Percentiles rank a stretch among this genome's conserved stretches.
Evolutionary conservation across 176 grass and related monocot species (phyloP).

Genomic region (Avena eriantha): DNA sequence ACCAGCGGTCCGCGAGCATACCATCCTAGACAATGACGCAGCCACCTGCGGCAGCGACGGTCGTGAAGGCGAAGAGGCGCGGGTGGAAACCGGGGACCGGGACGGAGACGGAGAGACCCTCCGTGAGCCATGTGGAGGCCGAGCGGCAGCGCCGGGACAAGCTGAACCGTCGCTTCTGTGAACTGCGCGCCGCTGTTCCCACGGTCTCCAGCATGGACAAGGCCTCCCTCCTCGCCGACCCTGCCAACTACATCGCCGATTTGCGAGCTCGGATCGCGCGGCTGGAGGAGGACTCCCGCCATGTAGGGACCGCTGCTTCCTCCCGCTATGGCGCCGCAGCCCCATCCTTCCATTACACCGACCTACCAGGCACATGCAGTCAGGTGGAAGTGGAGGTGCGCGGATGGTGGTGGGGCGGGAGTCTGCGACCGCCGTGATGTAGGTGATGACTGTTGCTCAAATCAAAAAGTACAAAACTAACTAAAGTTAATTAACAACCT

Average conservation of each 20-base stretch:
- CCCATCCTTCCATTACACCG: too few species aligned
- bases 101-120: background rate
- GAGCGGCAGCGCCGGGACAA: constrained; percentile 76
- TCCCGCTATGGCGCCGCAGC: too few species aligned
- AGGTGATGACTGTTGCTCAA: too few species aligned
- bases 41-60: background rate
- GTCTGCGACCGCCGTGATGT: too few species aligned
- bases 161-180: constrained; percentile 24
- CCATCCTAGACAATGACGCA: background rate
- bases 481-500: too few species aligned
- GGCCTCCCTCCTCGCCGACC: background rate
- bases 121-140: constrained; percentile 65
- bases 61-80: constrained; percentile 18
- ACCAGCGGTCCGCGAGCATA: background rate
- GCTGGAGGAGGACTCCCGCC: background rate
- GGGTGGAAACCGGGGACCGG: constrained; percentile 40
- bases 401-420: too few species aligned
- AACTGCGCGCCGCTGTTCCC: background rate
- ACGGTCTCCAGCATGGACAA: background rate
- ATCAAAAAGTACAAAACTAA: too few species aligned
- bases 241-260: background rate
- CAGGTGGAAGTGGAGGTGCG: too few species aligned
- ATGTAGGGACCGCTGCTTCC: too few species aligned
- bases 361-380: too few species aligned
- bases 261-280: background rate